Base-by-base conservation (phyloP, 169 alveolate genomes). In the Plasmodium sp. region DNA sequence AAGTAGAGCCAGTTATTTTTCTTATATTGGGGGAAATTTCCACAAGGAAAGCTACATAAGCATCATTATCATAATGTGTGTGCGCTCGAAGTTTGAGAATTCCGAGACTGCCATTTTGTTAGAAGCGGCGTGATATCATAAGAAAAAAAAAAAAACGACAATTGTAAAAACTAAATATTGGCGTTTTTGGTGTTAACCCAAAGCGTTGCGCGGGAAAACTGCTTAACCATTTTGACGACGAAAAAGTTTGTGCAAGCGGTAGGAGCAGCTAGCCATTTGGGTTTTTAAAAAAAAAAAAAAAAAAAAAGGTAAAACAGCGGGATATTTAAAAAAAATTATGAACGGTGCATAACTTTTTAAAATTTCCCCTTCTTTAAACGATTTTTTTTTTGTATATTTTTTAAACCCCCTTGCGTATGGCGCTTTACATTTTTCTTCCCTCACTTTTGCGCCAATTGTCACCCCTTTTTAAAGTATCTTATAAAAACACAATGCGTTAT, bases 271-370 rank as follows among this genome's bases (percentile, higher is more conserved):
- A 77, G 31, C 84, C 84, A 77, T 77, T 45, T 77, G 27, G 27
- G 34, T 71, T 39, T 77, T 77, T n/a, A n/a, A 27, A 77, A 77
- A 77, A 77, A 77, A 77, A 77, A 75, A 75, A 75, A 75, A 75
- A 75, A 77, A 77, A 39, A 39, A 39, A 77, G 39, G 41, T 39
- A 39, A 77, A 77, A 77, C 43, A 77, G 22, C 43, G 51, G 33
- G 9, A 77, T 39, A 77, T 39, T 22, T 9, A 77, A 77, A 33
- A 45, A 45, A 77, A 77, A 77, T 34, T 77, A 5, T 39, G 84
- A 77, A 77, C 84, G 22, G 58, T 34, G 58, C 67, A 77, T 45
- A 77, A n/a, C 67, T 51, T 82, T 45, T 62, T 81, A 22, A 51
- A 22, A 36, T 33, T 82, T 48, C 22, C 22, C 72, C 18, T 82